Evolutionary conservation across 2,329 filamentous ascomycete genomes (phyloP).

Genomic region (Aspergillus thermomutatus): DNA sequence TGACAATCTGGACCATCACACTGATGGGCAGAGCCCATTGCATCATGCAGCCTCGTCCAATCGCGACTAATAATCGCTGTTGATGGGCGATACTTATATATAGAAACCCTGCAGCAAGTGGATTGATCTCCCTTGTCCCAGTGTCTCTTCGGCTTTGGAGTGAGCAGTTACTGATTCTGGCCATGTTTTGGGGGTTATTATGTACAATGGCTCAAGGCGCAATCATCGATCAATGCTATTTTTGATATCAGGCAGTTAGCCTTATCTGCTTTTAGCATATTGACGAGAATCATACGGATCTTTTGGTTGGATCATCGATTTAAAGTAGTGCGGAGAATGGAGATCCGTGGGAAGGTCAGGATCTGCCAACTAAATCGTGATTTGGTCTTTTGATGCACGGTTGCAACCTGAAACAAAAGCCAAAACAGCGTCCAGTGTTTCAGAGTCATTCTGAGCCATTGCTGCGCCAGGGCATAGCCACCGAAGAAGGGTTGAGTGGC

Average conservation of each 20-base stretch:
- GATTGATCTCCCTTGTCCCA: neutral
- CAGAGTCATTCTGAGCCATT: conserved; percentile 12
- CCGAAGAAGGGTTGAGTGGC: neutral
- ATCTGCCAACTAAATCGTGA: neutral
- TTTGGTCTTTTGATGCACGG: neutral
- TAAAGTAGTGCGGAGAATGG: neutral
- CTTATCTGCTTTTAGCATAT: neutral
- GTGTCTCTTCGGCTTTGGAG: neutral
- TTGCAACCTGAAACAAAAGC: conserved; percentile 4
- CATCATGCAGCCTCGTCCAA: neutral
- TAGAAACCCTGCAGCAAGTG: conserved; percentile 5
- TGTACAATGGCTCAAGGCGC: neutral
- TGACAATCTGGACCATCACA: conserved; percentile 3
- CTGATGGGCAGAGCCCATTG: conserved; percentile 5
- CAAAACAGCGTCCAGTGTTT: conserved; percentile 10
- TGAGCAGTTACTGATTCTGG: neutral
- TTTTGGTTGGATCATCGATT: neutral
- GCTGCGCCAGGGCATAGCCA: conserved; percentile 24
- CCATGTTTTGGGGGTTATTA: neutral
- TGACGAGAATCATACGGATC: neutral
- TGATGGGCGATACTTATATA: conserved; percentile 5
- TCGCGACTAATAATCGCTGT: conserved; percentile 2
- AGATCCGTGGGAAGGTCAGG: neutral
- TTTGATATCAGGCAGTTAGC: neutral
- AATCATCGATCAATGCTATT: neutral